A percentile compares a stretch with the other conserved stretches of the same genome.
These are phyloP conservation scores for Earliella scabrosa DNA, from an alignment of 1,284 basidiomycete genomes.

Conservation along the genomic window DNA sequence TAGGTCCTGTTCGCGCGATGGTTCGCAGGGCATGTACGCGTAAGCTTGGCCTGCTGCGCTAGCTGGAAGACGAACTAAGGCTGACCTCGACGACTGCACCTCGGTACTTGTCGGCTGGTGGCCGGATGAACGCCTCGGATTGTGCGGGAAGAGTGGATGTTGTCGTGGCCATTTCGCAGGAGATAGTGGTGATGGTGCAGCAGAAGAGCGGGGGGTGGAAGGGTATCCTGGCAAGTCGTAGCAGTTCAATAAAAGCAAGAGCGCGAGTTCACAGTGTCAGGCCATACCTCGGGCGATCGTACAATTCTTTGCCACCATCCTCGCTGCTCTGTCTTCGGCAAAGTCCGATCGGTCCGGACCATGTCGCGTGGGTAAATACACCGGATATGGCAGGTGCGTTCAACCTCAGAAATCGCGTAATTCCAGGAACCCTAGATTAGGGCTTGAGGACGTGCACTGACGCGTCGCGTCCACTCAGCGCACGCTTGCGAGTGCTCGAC, in stretches of 20 bases:
- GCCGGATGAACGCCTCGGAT: constrained; percentile 3
- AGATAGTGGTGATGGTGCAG: background rate
- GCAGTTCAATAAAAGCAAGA: constrained; percentile 7
- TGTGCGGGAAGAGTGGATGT: constrained; percentile 8
- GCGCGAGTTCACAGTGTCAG: constrained; percentile 5
- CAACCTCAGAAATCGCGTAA: constrained; percentile 21
- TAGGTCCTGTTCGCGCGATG: constrained; percentile 62
- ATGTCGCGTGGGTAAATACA: background rate
- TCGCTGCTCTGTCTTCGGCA: constrained; percentile 11
- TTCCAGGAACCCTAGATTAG: constrained; percentile 12
- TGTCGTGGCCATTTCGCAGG: constrained; percentile 21
- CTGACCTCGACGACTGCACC: constrained; percentile 81
- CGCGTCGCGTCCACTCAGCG: constrained; percentile 26
- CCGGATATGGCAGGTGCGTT: background rate
- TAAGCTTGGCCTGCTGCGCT: constrained; percentile 48
- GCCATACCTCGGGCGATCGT: constrained; percentile 21
- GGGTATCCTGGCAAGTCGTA: background rate
- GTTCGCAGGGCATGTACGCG: constrained; percentile 1
- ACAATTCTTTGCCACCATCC: constrained; percentile 8
- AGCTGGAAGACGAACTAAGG: background rate
- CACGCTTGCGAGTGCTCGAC: constrained; percentile 4
- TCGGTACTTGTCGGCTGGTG: constrained; percentile 62
- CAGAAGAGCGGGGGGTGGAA: background rate
- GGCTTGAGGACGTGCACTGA: constrained; percentile 22
- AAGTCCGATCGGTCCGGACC: constrained; percentile 4